phyloP scores from a whole-genome alignment of 805 yeast genomes.

The Torulaspora indica region DNA sequence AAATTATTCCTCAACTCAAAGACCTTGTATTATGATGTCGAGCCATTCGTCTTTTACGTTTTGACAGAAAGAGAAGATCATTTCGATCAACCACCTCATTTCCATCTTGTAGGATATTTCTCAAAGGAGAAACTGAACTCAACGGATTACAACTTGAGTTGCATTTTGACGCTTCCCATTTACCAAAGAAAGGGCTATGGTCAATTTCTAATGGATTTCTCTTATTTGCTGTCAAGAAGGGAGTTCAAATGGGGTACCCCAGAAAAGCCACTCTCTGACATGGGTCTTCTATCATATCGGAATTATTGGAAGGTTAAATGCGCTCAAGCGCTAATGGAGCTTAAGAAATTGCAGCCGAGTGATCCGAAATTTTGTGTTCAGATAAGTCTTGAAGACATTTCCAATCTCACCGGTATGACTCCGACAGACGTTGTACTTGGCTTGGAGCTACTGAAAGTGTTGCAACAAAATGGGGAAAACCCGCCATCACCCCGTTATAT shows the following conservation, averaged over 20 bases:
- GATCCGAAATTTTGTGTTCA: slow-evolving; percentile 10
- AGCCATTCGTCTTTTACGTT: slow-evolving; percentile 87
- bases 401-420: slow-evolving; percentile 77
- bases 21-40: slow-evolving; percentile 90
- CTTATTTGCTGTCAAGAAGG: slow-evolving; percentile 68
- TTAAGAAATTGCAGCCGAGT: slow-evolving; percentile 12
- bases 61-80: slow-evolving; percentile 58
- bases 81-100: slow-evolving; percentile 36
- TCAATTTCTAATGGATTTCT: slow-evolving; percentile 78
- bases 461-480: slow-evolving; percentile 31
- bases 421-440: slow-evolving; percentile 84
- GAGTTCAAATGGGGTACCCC: slow-evolving; percentile 87
- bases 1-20: slow-evolving; percentile 86
- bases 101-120: slow-evolving; percentile 90
- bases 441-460: slow-evolving; percentile 66
- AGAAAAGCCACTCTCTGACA: slow-evolving; percentile 85
- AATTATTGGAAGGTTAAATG: slow-evolving; percentile 77
- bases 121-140: slow-evolving; percentile 76
- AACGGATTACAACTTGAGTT: slow-evolving; percentile 78
- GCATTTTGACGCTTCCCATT: slow-evolving; percentile 84
- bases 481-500: slow-evolving; percentile 40
- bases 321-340: slow-evolving; percentile 38
- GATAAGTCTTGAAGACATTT: slow-evolving; percentile 55
- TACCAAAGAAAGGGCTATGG: slow-evolving; percentile 90
- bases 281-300: slow-evolving; percentile 80